phyloP scores from a whole-genome alignment of 73 alveolate species.

The Paramecium octaurelia region DNA sequence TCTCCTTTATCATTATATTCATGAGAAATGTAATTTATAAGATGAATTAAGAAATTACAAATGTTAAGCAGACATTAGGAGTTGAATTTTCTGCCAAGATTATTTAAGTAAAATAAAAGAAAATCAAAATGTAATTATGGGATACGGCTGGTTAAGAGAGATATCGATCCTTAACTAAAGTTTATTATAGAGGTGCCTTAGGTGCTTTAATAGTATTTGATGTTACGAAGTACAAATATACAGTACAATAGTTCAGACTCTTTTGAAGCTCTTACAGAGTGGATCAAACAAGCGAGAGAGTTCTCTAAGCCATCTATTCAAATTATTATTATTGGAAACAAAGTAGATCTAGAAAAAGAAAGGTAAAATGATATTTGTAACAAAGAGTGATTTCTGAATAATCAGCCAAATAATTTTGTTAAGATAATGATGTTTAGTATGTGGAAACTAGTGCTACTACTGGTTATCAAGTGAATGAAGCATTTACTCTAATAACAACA shows the following conservation, averaged over 20 bases:
- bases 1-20: neutral
- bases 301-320: conserved; percentile 65
- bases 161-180: conserved; percentile 63
- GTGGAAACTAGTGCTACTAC: conserved; percentile 73
- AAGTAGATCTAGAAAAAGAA: conserved; percentile 70
- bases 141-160: conserved; percentile 94
- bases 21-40: neutral
- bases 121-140: conserved; percentile 82
- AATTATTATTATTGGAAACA: conserved; percentile 76
- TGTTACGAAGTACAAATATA: conserved; percentile 56
- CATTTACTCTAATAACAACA: neutral
- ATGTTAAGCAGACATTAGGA: neutral
- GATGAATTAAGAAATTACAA: neutral
- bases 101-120: neutral
- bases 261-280: conserved; percentile 59
- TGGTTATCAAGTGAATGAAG: conserved; percentile 66
- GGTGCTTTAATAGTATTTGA: conserved; percentile 66
- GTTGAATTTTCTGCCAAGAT: conserved; percentile 35
- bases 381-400: neutral
- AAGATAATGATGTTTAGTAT: neutral
- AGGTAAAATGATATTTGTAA: conserved; percentile 22
- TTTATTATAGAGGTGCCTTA: conserved; percentile 64
- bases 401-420: neutral
- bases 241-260: conserved; percentile 32
- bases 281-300: conserved; percentile 69